phyloP scores from a whole-genome alignment of 2,329 filamentous ascomycete species.

The Colletotrichum trifolii region DNA sequence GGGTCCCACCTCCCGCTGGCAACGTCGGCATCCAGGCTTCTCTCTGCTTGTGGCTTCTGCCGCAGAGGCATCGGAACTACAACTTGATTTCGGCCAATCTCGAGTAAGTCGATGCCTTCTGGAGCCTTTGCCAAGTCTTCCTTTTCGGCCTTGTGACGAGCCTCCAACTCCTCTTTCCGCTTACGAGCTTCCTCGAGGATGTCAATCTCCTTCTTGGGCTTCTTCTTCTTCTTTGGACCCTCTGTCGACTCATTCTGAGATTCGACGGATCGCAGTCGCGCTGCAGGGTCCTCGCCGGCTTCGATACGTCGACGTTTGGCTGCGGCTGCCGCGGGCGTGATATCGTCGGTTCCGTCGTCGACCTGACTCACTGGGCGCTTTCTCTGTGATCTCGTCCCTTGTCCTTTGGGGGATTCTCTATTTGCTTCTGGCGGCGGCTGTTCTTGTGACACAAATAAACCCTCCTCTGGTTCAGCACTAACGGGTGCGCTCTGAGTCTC shows the following conservation, averaged over 20 bases:
- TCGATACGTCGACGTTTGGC: slow-evolving; percentile 82
- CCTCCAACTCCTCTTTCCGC: slow-evolving; percentile 73
- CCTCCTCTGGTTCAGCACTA: slow-evolving; percentile 50
- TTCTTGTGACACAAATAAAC: slow-evolving; percentile 69
- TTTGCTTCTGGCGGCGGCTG: background rate
- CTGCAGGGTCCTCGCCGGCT: slow-evolving; percentile 60
- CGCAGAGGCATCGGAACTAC: slow-evolving; percentile 81
- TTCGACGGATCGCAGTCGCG: slow-evolving; percentile 42
- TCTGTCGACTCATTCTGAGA: slow-evolving; percentile 41
- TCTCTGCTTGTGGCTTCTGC: slow-evolving; percentile 42
- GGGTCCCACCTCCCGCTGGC: slow-evolving; percentile 79
- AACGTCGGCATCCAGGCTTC: slow-evolving; percentile 62
- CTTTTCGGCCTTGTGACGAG: slow-evolving; percentile 64
- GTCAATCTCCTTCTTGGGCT: slow-evolving; percentile 70
- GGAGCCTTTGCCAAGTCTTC: slow-evolving; percentile 62
- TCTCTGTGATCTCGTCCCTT: slow-evolving; percentile 45
- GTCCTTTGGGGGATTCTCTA: slow-evolving; percentile 39
- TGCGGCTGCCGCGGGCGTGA: slow-evolving; percentile 80
- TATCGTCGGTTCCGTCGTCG: slow-evolving; percentile 73
- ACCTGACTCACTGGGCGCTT: slow-evolving; percentile 59
- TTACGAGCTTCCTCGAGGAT: slow-evolving; percentile 74
- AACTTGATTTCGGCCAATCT: slow-evolving; percentile 79
- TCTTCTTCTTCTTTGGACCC: slow-evolving; percentile 43
- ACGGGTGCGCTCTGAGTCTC: slow-evolving; percentile 19
- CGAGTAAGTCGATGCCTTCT: slow-evolving; percentile 76